Evolutionary conservation across 2,329 filamentous ascomycete species (phyloP), one percentile per base, ranked within the genome.

Genomic region (Rhinocladiella mackenziei): DNA sequence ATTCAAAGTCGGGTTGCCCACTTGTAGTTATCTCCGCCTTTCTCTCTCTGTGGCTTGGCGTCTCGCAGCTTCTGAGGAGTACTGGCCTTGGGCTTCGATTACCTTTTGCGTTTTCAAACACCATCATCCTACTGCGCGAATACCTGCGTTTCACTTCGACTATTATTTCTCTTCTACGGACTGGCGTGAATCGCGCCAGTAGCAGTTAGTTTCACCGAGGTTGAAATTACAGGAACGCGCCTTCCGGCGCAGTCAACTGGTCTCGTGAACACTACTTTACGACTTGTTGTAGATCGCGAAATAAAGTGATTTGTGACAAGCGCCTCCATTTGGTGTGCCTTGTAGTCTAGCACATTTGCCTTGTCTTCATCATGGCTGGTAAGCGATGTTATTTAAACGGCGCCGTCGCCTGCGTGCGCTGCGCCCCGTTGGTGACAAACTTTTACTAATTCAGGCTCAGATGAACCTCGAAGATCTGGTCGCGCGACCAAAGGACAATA

Each of bases 401-500:
- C 18, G 45, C 31, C 28, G n/a, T n/a, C n/a, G n/a, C n/a, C n/a
- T n/a, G 5, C 23, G 17, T 30, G 25, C 17, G 38, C n/a, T n/a
- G 22, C 15, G 37, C 19, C 15, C 33, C 39, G 14, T 10, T 7
- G 9, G 29, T 23, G 13, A 22, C 20, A 29, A 31, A 26, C 19
- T 26, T 18, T 42, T 38, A 50, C 44, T 50, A 22, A 45, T 38
- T 19, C 19, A 22, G 25, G 33, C 6, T 22, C 65, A 84, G 81
- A 84, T 55, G 91, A 96, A 77, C 86, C 89, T 47, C 84, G 92
- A 65, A 86, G 92, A 63, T 98, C 92, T 31, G 89, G 92, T 55
- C 85, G 92, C 60, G 89, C 91, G 59, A 98, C 92, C 54, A 98
- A 98, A 64, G 92, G 92, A 63, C 89, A 96, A 60, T 89, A 97